Conservation (phyloP, 192 early-diverging fungal genomes). For the Backusella mclennaniae region DNA sequence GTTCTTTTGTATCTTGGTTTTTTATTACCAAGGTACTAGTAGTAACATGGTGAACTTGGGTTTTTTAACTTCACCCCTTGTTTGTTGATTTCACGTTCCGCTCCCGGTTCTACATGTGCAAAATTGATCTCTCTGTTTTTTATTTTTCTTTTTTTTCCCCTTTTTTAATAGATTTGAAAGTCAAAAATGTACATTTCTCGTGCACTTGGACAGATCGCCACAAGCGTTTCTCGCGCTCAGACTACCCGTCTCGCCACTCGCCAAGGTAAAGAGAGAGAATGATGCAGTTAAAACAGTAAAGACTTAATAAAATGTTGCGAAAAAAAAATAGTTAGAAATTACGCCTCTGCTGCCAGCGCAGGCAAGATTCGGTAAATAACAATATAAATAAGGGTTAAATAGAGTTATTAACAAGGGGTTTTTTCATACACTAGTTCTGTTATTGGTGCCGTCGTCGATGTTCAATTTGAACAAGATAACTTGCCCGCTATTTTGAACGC, state of each 20-base stretch:
- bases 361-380: conserved; percentile 32
- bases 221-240: conserved; percentile 36
- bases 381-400: not conserved
- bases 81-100: not conserved
- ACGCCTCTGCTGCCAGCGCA: conserved; percentile 21
- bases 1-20: not conserved
- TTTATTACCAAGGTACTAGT: not conserved
- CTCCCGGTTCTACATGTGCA: not conserved
- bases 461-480: conserved; percentile 89
- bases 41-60: not conserved
- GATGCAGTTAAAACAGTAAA: not conserved
- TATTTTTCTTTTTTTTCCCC: not conserved
- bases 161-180: conserved; percentile 4
- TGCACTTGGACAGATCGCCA: conserved; percentile 33
- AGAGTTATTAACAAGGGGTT: not conserved
- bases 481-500: conserved; percentile 96
- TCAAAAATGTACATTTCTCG: conserved; percentile 36
- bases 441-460: conserved; percentile 99
- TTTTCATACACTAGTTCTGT: conserved; percentile 80
- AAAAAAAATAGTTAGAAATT: conserved; percentile 7
- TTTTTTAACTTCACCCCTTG: conserved; percentile 1
- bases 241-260: conserved; percentile 19
- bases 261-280: conserved; percentile 23
- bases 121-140: not conserved
- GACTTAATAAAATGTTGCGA: not conserved